A percentile compares a stretch with the other conserved stretches of the same genome.
Conservation (phyloP, 371 early-diverging fungal species). For the Mortierella sp. region DNA sequence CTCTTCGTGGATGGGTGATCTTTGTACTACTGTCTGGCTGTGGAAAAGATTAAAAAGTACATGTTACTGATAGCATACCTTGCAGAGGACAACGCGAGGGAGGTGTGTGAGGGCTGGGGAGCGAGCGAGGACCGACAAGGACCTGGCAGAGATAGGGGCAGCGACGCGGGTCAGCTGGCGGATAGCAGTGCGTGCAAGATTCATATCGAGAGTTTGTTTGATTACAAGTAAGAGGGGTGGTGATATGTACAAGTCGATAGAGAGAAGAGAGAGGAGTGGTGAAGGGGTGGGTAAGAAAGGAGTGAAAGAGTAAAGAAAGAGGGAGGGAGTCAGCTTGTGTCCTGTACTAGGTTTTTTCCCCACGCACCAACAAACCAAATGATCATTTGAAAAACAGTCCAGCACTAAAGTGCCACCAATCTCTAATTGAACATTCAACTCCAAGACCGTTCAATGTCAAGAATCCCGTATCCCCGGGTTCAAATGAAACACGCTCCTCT, state of each 20-base stretch:
- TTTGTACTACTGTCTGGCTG: too few relatives aligned
- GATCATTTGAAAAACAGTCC: background rate
- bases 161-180: conserved; percentile 55
- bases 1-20: too few relatives aligned
- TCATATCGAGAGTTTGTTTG: conserved; percentile 24
- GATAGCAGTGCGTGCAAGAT: conserved; percentile 50
- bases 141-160: conserved; percentile 41
- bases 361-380: background rate
- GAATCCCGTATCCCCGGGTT: too few relatives aligned
- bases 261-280: background rate
- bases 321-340: background rate
- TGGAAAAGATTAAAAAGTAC: too few relatives aligned
- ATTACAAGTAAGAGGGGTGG: background rate
- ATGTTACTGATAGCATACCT: conserved; percentile 23
- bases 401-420: background rate
- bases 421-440: background rate
- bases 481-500: background rate
- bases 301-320: conserved; percentile 11
- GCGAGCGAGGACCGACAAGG: conserved; percentile 53
- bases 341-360: background rate
- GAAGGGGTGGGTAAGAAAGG: background rate
- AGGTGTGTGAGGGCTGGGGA: conserved; percentile 41
- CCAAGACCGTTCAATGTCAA: too few relatives aligned
- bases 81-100: conserved; percentile 52
- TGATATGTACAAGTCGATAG: background rate